These are phyloP conservation scores for Coemansia aciculifera DNA, from an alignment of 192 early-diverging fungal genomes.

Conservation along the genomic window DNA sequence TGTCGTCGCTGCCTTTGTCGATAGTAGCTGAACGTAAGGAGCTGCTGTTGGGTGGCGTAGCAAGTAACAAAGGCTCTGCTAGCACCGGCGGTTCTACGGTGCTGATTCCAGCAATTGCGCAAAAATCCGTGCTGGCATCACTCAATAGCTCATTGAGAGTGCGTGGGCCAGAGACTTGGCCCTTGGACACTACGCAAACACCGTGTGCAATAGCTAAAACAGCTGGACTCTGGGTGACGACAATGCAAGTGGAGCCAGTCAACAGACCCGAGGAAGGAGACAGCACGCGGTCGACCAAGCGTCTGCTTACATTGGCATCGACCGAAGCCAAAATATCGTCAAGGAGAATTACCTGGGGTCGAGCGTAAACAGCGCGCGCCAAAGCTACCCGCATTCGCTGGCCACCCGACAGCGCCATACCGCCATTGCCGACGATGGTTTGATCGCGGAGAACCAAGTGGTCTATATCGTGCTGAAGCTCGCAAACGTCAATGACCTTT, in stretches of 20 bases:
- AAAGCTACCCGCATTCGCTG: conserved; percentile 66
- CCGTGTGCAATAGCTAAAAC: conserved; percentile 52
- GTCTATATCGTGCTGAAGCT: conserved; percentile 31
- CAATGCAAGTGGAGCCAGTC: conserved; percentile 42
- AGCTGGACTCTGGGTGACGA: conserved; percentile 57
- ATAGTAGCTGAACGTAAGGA: neutral
- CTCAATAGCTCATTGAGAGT: neutral
- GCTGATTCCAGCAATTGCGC: neutral
- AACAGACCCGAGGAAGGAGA: conserved; percentile 54
- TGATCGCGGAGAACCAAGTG: conserved; percentile 35
- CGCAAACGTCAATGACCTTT: conserved; percentile 19
- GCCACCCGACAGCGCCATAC: conserved; percentile 62
- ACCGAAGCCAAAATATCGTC: conserved; percentile 71
- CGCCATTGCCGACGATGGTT: conserved; percentile 60
- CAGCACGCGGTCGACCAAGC: conserved; percentile 62
- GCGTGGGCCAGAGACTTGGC: conserved; percentile 12
- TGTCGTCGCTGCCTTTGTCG: neutral
- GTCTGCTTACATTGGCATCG: conserved; percentile 59
- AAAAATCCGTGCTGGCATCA: neutral
- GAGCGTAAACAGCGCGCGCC: conserved; percentile 71
- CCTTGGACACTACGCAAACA: conserved; percentile 53
- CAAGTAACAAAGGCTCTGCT: neutral
- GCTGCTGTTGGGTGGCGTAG: conserved; percentile 18
- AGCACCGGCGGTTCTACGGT: neutral
- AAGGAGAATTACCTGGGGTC: conserved; percentile 70